These are phyloP conservation scores for Eucommia ulmoides DNA, from an alignment of 257 asterid genomes.

Conservation along the genomic window DNA sequence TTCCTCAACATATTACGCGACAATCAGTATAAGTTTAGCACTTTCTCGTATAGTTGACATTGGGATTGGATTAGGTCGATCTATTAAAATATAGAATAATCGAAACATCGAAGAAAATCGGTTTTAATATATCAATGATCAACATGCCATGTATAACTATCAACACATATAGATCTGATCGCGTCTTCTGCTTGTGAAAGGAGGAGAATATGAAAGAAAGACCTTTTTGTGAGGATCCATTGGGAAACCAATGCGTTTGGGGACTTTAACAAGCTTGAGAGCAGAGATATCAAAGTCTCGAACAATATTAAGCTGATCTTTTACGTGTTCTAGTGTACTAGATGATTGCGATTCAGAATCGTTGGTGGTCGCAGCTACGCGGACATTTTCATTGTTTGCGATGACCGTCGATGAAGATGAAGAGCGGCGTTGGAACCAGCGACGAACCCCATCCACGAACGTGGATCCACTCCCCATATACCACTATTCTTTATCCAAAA, in stretches of 20 bases:
- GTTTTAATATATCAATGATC: no score
- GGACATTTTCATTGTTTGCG: slow-evolving; percentile 17
- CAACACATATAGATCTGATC: no score
- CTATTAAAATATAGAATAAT: no score
- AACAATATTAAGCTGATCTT: slow-evolving; percentile 23
- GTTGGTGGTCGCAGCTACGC: slow-evolving; percentile 11
- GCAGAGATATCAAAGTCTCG: slow-evolving; percentile 62
- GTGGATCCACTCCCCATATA: slow-evolving; percentile 92
- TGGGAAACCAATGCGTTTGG: slow-evolving; percentile 46
- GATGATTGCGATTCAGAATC: neutral
- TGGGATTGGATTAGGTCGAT: no score
- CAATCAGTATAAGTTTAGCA: no score
- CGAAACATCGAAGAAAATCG: no score
- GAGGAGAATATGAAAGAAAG: neutral
- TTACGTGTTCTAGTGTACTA: slow-evolving; percentile 4
- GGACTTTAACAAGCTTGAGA: slow-evolving; percentile 50
- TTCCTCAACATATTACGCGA: no score
- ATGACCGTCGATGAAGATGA: slow-evolving; percentile 13
- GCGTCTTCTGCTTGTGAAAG: neutral
- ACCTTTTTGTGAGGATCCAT: slow-evolving; percentile 90
- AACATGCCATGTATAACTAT: no score
- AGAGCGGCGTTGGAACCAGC: slow-evolving; percentile 53
- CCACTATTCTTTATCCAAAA: neutral
- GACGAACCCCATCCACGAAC: slow-evolving; percentile 89
- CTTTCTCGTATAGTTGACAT: no score